Base-by-base conservation (phyloP, 306 rosid genomes). In the Citrullus colocynthis region DNA sequence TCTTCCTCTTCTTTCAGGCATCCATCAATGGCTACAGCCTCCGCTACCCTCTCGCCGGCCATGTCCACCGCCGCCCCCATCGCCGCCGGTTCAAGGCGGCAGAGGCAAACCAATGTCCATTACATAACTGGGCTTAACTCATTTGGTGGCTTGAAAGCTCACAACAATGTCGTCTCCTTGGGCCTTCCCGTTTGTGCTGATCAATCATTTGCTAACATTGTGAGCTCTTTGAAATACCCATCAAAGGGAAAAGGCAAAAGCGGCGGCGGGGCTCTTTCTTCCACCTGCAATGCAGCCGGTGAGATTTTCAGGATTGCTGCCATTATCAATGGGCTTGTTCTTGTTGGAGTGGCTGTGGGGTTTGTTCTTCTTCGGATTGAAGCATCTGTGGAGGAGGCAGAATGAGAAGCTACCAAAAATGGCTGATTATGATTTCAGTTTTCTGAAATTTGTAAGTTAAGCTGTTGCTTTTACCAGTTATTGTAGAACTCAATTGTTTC, bases 251-350 rank as follows among this genome's bases (percentile, higher is more conserved):
- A 76, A 13, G 82, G 88, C 36, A 76, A 83, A 39, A 75, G 82
- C 42, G 87, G 90, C 15, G 96, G 96, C 6, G 87, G 89, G 2
- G 90, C 96, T 4, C 78, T 79, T 0, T 87, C 91, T 21, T 84
- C 97, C n/a, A 89, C 86, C 17, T 90, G 93, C 77, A 85, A 85
- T 80, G 96, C 94, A 21, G 92, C 82, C 37, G 96, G 45, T 80
- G 94, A 93, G 90, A 93, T 90, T 74, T 90, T 93, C 88, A 89
- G 76, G 86, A 89, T 90, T 83, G 97, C 96, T 3, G 91, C 85
- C 21, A 85, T 87, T 75, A 82, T 89, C 61, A 93, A 88, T 83
- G 96, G 87, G 0, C 92, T 90, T 77, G 85, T 82, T 65, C 94
- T 93, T 45, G 55, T 89, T 52, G 96, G 97, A 37, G 96, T 93